Evolutionary conservation across 2,329 filamentous ascomycete species (phyloP), one percentile per base, ranked within the genome.

Genomic region (Colletotrichum tabaci): DNA sequence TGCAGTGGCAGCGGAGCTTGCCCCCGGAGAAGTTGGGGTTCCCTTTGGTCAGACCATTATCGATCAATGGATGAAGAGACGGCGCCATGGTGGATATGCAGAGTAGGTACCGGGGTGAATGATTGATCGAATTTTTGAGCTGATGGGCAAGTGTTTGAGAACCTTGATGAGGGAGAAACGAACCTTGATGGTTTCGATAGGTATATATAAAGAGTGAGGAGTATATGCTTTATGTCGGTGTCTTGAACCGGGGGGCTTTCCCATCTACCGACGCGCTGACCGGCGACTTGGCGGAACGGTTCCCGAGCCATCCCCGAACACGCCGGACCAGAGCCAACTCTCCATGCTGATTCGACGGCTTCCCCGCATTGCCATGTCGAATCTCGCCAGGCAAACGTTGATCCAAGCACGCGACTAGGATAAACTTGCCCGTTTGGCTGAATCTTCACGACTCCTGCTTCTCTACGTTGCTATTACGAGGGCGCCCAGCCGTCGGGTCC

Each of bases 1-100:
- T 66, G 84, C 91, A 93, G 76, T 87, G 86, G 84, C 91, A 93
- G 79, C 83, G 83, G 10, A 93, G 85, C 63, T 85, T 90, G 69
- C 91, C 91, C 69, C 91, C 91, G 0, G 84, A 56, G 80, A 90
- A 90, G 80, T 84, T 82, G 42, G 85, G 62, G 62, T 82, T 77
- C 74, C 90, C 90, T 75, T 88, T 88, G 69, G 81, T 83, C 78
- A 92, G 76, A 79, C 90, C 90, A 75, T 88, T 88, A 82, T 92
- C 88, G 81, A 93, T 82, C 61, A 87, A 78, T 53, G 91, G 91
- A 81, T 93, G 91, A 21, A 93, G 84, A 23, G 86, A 87, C 35
- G 79, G 80, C 56, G 79, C 76, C 81, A 80, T 83, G 68, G 65
- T 74, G 58, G 38, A 13, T 52, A 13, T 10, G 7, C 26, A 18